Percentiles rank a stretch among this genome's conserved stretches.
Evolutionary conservation across 2,329 filamentous ascomycete genomes (phyloP).

Genomic region (Cladosporium phlei): DNA sequence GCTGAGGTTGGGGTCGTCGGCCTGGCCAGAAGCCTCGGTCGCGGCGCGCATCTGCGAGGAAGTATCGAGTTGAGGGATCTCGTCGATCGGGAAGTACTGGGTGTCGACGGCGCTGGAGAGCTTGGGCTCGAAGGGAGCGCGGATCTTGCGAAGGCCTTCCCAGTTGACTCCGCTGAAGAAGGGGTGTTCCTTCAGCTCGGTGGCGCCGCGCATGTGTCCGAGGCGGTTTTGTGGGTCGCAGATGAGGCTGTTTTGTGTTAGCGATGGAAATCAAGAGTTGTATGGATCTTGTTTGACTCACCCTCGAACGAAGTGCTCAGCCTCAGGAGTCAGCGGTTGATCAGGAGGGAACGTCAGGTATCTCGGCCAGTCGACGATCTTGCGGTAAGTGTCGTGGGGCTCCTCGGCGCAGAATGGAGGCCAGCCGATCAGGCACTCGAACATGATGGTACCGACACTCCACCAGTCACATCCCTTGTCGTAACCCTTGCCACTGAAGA

Average conservation of each 20-base stretch:
- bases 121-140: slow-evolving; percentile 92
- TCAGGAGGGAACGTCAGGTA: slow-evolving; percentile 96
- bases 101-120: slow-evolving; percentile 91
- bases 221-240: slow-evolving; percentile 91
- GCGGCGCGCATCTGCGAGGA: slow-evolving; percentile 81
- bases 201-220: slow-evolving; percentile 72
- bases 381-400: slow-evolving; percentile 94
- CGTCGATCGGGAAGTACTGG: slow-evolving; percentile 97
- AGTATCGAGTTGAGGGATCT: slow-evolving; percentile 95
- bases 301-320: slow-evolving; percentile 89
- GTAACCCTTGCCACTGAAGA: slow-evolving; percentile 95
- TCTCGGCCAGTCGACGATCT: slow-evolving; percentile 98
- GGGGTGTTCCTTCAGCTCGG: slow-evolving; percentile 86
- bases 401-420: slow-evolving; percentile 98
- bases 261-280: background rate
- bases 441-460: slow-evolving; percentile 99
- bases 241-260: slow-evolving; percentile 68
- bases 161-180: slow-evolving; percentile 98
- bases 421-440: slow-evolving; percentile 97
- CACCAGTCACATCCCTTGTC: slow-evolving; percentile 98
- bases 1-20: slow-evolving; percentile 86
- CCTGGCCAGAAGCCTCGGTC: slow-evolving; percentile 64
- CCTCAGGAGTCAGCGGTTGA: slow-evolving; percentile 79
- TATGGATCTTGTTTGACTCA: slow-evolving; percentile 44
- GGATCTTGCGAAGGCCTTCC: slow-evolving; percentile 84